These are phyloP conservation scores for Pleomassaria siparia DNA, from an alignment of 2,329 filamentous ascomycete genomes.

Conservation along the genomic window DNA sequence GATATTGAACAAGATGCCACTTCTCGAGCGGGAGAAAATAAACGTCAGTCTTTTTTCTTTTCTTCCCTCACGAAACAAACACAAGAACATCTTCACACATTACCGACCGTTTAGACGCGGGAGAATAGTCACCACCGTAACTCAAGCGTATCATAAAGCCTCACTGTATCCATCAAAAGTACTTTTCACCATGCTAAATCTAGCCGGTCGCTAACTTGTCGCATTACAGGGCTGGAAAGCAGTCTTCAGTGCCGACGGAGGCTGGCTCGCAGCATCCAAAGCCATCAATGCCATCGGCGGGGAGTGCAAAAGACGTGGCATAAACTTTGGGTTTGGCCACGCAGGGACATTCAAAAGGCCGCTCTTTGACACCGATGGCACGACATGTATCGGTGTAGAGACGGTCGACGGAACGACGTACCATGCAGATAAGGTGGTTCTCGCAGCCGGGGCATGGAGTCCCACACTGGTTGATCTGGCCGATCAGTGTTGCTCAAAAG, in stretches of 20 bases:
- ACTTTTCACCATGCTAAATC: too few relatives aligned
- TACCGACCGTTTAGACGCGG: too few relatives aligned
- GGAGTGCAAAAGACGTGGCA: slow-evolving; percentile 41
- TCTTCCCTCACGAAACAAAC: too few relatives aligned
- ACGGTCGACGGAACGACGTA: slow-evolving; percentile 47
- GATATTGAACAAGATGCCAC: slow-evolving; percentile 46
- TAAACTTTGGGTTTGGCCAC: slow-evolving; percentile 47
- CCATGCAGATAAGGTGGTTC: slow-evolving; percentile 47
- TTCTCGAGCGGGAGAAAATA: slow-evolving; percentile 45
- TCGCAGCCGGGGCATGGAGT: slow-evolving; percentile 45
- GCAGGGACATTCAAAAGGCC: slow-evolving; percentile 51
- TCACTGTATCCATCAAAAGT: too few relatives aligned
- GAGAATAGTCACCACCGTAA: too few relatives aligned
- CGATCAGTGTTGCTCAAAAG: slow-evolving; percentile 53
- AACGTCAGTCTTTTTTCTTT: slow-evolving; percentile 38
- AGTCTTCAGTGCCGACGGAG: slow-evolving; percentile 47
- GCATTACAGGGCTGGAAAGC: slow-evolving; percentile 50
- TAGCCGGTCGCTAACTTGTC: background rate
- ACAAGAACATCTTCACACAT: too few relatives aligned
- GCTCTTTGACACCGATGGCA: slow-evolving; percentile 39
- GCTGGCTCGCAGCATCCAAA: slow-evolving; percentile 52
- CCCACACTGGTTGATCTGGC: slow-evolving; percentile 29
- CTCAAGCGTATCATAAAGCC: too few relatives aligned
- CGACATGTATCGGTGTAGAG: slow-evolving; percentile 46
- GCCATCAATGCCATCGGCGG: slow-evolving; percentile 51